Evolutionary conservation across 306 rosid species (phyloP).

Genomic region (Urtica urens): DNA sequence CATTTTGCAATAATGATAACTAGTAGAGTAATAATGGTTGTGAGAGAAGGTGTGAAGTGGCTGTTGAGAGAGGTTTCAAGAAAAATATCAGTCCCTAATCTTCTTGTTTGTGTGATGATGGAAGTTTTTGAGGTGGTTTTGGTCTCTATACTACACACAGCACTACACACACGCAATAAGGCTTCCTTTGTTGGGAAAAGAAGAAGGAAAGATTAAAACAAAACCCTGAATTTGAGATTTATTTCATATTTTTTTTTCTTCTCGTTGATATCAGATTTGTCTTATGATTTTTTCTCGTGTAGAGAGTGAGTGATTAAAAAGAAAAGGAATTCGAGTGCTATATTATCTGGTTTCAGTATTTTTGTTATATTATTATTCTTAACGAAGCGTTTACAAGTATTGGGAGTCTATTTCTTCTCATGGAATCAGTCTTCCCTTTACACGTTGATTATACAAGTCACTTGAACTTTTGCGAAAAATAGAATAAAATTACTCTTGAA

Average conservation of each 20-base stretch:
- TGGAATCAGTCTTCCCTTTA: too few relatives aligned
- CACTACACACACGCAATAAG: too few relatives aligned
- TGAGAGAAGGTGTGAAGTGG: conserved; percentile 55
- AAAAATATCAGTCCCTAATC: conserved; percentile 45
- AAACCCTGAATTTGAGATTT: conserved; percentile 30
- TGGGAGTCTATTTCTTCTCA: too few relatives aligned
- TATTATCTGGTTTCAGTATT: conserved; percentile 38
- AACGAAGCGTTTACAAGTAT: conserved; percentile 23
- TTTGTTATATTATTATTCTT: conserved; percentile 1
- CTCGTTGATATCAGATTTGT: conserved; percentile 42
- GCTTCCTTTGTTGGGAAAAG: conserved; percentile 19
- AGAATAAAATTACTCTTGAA: too few relatives aligned
- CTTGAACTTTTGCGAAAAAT: too few relatives aligned
- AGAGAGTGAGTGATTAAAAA: conserved; percentile 22
- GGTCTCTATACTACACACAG: conserved; percentile 46
- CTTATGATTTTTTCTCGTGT: conserved; percentile 29
- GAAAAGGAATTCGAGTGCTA: conserved; percentile 37
- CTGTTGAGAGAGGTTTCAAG: conserved; percentile 40
- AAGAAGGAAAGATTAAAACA: conserved; percentile 9
- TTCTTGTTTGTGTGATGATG: conserved; percentile 39
- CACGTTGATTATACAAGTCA: too few relatives aligned
- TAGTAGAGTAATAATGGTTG: too few relatives aligned
- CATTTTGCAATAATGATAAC: too few relatives aligned
- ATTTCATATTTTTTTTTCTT: conserved; percentile 38
- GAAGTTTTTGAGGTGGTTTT: conserved; percentile 50